These are phyloP conservation scores for Xenosphaeropsis pyriputrescens DNA, from an alignment of 2,329 filamentous ascomycete species.

Conservation along the genomic window DNA sequence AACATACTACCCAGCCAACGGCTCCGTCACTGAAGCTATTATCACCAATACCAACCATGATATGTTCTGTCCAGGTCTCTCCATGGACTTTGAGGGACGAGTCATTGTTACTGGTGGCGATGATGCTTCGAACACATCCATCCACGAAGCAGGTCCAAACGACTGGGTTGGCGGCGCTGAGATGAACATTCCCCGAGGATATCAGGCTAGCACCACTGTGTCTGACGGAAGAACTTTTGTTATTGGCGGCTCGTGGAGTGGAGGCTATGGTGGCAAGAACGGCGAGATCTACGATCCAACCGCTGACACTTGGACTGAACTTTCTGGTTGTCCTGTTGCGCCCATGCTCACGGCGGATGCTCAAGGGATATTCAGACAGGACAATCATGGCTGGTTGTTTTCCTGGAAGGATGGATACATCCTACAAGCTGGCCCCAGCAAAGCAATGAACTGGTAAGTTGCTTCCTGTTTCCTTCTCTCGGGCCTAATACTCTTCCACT, in stretches of 20 bases:
- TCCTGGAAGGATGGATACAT: conserved; percentile 29
- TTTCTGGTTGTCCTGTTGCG: conserved; percentile 26
- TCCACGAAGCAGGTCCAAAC: conserved; percentile 25
- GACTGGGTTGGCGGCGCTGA: conserved; percentile 23
- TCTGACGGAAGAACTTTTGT: conserved; percentile 40
- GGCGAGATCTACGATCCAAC: conserved; percentile 36
- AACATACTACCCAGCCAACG: conserved; percentile 16
- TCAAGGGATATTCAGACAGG: conserved; percentile 26
- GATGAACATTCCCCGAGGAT: conserved; percentile 33
- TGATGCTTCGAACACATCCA: conserved; percentile 29
- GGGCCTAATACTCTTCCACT: too few relatives aligned
- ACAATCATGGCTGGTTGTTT: conserved; percentile 40
- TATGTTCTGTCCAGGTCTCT: conserved; percentile 43
- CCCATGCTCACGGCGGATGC: conserved; percentile 34
- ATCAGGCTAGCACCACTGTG: conserved; percentile 33
- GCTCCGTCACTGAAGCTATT: conserved; percentile 10
- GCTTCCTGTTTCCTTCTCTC: too few relatives aligned
- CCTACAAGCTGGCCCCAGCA: conserved; percentile 39
- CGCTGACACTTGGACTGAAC: conserved; percentile 28
- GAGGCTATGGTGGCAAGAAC: conserved; percentile 32
- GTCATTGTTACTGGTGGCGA: conserved; percentile 39
- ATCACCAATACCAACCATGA: conserved; percentile 30
- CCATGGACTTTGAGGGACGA: conserved; percentile 28
- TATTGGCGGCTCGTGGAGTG: conserved; percentile 42
- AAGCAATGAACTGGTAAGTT: conserved; percentile 34